Base-by-base conservation (phyloP, 164 flowering plant genomes). In the Chimonanthus praecox region DNA sequence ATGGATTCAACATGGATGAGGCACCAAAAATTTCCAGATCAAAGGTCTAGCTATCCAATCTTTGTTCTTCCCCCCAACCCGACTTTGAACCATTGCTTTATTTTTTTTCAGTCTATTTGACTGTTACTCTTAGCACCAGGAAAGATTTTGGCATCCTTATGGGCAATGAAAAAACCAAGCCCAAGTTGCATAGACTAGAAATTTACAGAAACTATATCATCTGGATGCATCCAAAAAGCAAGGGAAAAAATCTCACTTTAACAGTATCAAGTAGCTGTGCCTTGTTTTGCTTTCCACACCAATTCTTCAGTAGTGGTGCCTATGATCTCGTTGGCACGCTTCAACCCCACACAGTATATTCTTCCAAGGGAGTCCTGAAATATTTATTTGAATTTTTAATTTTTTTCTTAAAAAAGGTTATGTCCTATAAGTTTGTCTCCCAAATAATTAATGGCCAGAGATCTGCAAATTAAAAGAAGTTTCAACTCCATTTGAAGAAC, bases 271-370 rank as follows among this genome's bases (percentile, higher is more conserved):
- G 78, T 4, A 48, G 64, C 58, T 33, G 71, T 58, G 67, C 79
- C 84, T 79, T 87, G 90, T 75, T 71, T 83, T 72, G 90, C 95
- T 84, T 86, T 92, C 33, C 86, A 82, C 70, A 94, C 97, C 73
- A 91, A 82, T 83, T 94, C 98, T 78, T 94, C 97, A 2, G 98
- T 92, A 47, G 97, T 94, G 76, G 86, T 89, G 45, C 98, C 98
- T 45, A 94, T 94, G 69, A 92, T 90, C 82, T 92, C 97, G 71
- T 94, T 94, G 10, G 97, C 97, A 21, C 94, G 90, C 86, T 90
- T 90, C 69, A 94, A 79, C 49, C 88, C 85, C 8, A 87, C 88
- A 63, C 90, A 85, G 77, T 71, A 88, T 71, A 84, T 89, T 77
- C 95, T 89, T 74, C 97, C 97, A 67, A 85, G 80, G 4, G 88